These are phyloP conservation scores for Thermothielavioides terrestris DNA, from an alignment of 495 filamentous ascomycete species.

Conservation along the genomic window DNA sequence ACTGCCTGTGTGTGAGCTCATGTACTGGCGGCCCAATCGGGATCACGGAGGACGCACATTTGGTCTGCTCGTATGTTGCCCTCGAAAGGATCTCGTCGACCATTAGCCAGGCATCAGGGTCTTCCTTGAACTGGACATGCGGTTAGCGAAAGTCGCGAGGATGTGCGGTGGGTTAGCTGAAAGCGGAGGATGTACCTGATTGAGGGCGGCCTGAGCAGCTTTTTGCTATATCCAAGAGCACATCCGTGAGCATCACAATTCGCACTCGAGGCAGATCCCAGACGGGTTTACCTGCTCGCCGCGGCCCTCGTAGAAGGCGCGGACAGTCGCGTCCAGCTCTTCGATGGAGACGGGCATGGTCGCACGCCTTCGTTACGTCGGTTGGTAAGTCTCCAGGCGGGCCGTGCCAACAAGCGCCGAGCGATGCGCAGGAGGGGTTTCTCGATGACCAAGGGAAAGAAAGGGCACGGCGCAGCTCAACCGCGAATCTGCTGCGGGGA, in stretches of 20 bases:
- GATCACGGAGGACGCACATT: constrained; percentile 55
- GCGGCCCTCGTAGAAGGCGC: constrained; percentile 91
- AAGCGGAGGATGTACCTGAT: constrained; percentile 59
- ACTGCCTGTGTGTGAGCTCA: constrained; percentile 54
- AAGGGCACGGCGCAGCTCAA: too few relatives aligned
- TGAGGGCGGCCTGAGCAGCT: constrained; percentile 85
- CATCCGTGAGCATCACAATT: constrained; percentile 19
- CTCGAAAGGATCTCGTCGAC: constrained; percentile 92
- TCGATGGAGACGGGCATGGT: constrained; percentile 59
- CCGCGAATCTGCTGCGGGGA: background rate
- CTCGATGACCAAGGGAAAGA: background rate
- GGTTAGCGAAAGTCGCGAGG: constrained; percentile 6
- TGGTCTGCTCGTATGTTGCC: constrained; percentile 86
- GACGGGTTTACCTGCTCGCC: constrained; percentile 68
- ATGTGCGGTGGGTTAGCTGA: background rate
- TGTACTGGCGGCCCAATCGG: background rate
- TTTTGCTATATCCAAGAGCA: constrained; percentile 66
- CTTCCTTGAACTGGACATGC: constrained; percentile 79
- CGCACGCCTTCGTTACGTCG: constrained; percentile 16
- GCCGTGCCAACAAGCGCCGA: background rate
- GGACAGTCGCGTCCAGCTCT: constrained; percentile 93
- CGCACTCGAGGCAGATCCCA: background rate
- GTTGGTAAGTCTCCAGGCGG: background rate
- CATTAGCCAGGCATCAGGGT: constrained; percentile 93
- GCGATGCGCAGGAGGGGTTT: background rate